These are phyloP conservation scores for Carallia pectinifolia DNA, from an alignment of 345 rosid genomes.

Conservation along the genomic window DNA sequence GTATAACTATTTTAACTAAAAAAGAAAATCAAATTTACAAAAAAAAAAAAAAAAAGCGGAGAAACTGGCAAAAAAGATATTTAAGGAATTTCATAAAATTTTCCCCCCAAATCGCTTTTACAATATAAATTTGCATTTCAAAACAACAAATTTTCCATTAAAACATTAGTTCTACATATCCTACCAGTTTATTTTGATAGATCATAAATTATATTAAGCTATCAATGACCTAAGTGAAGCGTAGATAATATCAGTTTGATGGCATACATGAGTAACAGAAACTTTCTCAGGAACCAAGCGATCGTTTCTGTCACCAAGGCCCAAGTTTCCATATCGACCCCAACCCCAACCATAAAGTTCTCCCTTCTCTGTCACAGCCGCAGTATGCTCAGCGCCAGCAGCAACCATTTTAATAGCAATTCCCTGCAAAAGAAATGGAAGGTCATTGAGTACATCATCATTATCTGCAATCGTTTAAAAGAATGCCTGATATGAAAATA, in stretches of 20 bases:
- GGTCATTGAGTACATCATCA: not conserved
- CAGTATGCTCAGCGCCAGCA: constrained; percentile 98
- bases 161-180: too few species aligned
- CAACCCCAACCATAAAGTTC: constrained; percentile 99
- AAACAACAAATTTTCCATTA: too few species aligned
- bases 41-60: too few species aligned
- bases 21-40: too few species aligned
- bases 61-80: too few species aligned
- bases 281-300: constrained; percentile 88
- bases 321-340: constrained; percentile 97
- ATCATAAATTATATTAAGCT: not conserved
- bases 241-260: constrained; percentile 17
- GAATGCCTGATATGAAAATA: not conserved
- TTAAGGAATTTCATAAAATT: too few species aligned
- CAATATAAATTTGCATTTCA: too few species aligned
- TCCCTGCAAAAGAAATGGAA: constrained; percentile 49
- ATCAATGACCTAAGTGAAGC: not conserved
- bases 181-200: not conserved
- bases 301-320: constrained; percentile 91
- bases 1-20: too few species aligned
- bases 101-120: too few species aligned
- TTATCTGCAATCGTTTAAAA: not conserved
- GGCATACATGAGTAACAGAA: constrained; percentile 54
- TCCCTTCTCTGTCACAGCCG: constrained; percentile 89
- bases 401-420: constrained; percentile 80